Evolutionary conservation across 2,329 filamentous ascomycete genomes (phyloP), one percentile per base, ranked within the genome.

Genomic region (Arthroderma uncinatum): DNA sequence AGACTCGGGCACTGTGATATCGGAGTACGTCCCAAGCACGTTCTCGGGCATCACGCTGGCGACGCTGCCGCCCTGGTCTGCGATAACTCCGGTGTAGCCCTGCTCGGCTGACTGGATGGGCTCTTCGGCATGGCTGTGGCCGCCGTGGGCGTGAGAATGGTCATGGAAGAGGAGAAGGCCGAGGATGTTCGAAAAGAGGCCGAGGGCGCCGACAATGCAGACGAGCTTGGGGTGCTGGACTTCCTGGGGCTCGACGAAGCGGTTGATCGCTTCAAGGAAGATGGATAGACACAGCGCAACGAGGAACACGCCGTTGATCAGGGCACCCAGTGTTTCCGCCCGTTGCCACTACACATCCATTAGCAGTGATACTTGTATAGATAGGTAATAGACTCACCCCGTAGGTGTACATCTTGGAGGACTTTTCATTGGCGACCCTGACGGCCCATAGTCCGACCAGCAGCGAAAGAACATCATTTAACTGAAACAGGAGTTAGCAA

Each of bases 401-500:
- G 71, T 96, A 98, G 14, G 93, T 96, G 70, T 93, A 98, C 71
- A 86, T 88, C 66, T 95, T 91, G 7, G 90, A 94, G 59, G 71
- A 79, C 63, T 85, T 87, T 66, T 87, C 84, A 70, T 87, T 87
- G 25, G 91, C 89, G 54, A 94, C 87, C 61, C 86, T 88, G 56
- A 98, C 93, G 55, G 93, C 93, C 92, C 93, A 98, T 40, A 97
- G 74, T 62, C 93, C 93, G 61, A 98, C 92, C 57, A 85, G 81
- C 12, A 98, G 78, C 1, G 93, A 97, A 60, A 98, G 85, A 65
- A 98, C 93, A 81, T 98, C 93, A 77, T 98, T 98, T 60, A 98
- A 79, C 87, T 90, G 21, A 28, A 8, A 16, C 34, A 33, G 33
- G n/a, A 34, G 19, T 19, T 6, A 14, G 19, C 37, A 16, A 19